Evolutionary conservation across 306 rosid species (phyloP).

Genomic region (Amphicarpaea edgeworthii): DNA sequence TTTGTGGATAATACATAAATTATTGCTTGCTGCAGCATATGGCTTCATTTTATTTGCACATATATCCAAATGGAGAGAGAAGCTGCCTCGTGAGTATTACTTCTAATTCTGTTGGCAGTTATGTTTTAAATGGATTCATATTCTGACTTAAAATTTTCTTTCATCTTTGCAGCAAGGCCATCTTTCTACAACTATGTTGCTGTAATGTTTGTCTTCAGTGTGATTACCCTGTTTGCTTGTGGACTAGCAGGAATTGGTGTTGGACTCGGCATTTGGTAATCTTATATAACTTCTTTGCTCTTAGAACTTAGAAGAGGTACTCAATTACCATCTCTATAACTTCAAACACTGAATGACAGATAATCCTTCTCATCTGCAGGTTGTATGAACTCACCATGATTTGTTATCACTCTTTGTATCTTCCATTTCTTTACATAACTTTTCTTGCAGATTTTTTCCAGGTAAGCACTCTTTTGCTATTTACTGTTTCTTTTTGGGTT

Average conservation of each 20-base stretch:
- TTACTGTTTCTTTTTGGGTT: conserved; percentile 13
- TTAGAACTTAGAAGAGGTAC: background rate
- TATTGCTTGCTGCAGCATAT: conserved; percentile 68
- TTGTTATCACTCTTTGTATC: conserved; percentile 74
- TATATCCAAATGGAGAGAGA: conserved; percentile 81
- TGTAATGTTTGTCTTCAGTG: conserved; percentile 64
- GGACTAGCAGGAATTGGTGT: conserved; percentile 62
- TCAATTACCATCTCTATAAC: conserved; percentile 12
- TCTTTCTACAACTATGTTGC: conserved; percentile 68
- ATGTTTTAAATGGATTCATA: conserved; percentile 21
- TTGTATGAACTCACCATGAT: conserved; percentile 63
- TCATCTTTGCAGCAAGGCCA: conserved; percentile 71
- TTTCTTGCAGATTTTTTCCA: conserved; percentile 79
- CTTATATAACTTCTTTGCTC: conserved; percentile 8
- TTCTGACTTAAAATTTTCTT: conserved; percentile 40
- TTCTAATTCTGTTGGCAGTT: background rate
- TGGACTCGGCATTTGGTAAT: conserved; percentile 74
- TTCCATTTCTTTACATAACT: conserved; percentile 72
- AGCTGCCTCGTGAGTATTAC: conserved; percentile 73
- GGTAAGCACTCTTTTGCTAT: conserved; percentile 45
- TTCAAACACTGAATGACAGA: conserved; percentile 27
- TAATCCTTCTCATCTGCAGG: conserved; percentile 55
- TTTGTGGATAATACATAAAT: conserved; percentile 68
- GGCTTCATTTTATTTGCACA: conserved; percentile 81
- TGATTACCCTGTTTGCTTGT: conserved; percentile 60